Conservation (phyloP, 345 rosid genomes). For the Aquilaria malaccensis region DNA sequence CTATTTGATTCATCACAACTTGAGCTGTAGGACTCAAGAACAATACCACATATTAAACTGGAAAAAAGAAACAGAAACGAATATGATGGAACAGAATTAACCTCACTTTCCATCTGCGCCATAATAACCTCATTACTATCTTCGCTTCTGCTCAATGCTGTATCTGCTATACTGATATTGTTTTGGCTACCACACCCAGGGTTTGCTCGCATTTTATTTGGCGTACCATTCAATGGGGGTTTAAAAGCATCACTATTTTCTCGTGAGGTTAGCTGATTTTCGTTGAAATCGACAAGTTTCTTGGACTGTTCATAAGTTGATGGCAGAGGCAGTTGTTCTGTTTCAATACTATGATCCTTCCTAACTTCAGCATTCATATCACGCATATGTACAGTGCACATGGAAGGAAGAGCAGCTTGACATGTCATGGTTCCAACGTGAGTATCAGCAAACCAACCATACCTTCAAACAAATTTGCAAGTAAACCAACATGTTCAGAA, state of each 20-base stretch:
- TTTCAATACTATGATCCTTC: conserved; percentile 27
- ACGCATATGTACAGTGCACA: conserved; percentile 32
- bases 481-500: conserved; percentile 14
- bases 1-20: not conserved
- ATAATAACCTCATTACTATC: conserved; percentile 17
- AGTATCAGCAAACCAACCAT: conserved; percentile 75
- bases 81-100: conserved; percentile 13
- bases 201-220: conserved; percentile 15
- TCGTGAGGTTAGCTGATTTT: conserved; percentile 22
- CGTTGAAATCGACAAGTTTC: conserved; percentile 24
- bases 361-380: conserved; percentile 27
- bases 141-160: conserved; percentile 26
- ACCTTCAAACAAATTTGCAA: conserved; percentile 49
- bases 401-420: conserved; percentile 29
- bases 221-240: conserved; percentile 10
- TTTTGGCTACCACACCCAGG: conserved; percentile 13
- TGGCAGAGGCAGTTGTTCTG: conserved; percentile 22
- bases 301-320: conserved; percentile 27
- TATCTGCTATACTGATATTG: conserved; percentile 18
- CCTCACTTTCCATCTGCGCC: conserved; percentile 31
- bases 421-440: conserved; percentile 30
- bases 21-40: not conserved
- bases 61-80: not conserved
- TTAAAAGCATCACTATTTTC: conserved; percentile 24
- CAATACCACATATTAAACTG: not conserved